Evolutionary conservation across 306 rosid genomes (phyloP).

Genomic region (Dalbergia cochinchinensis): DNA sequence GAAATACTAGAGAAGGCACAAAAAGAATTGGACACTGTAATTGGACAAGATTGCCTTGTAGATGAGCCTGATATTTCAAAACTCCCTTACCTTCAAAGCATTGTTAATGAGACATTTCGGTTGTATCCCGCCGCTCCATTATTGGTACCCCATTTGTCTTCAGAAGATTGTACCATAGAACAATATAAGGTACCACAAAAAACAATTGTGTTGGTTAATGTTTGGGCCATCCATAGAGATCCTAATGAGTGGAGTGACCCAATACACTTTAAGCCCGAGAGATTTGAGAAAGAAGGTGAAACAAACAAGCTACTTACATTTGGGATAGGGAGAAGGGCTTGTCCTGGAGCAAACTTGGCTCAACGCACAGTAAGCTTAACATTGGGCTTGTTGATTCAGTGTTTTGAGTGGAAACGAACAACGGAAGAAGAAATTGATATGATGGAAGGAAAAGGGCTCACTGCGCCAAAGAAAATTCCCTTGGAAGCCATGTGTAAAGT

Average conservation of each 20-base stretch:
- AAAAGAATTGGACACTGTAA: constrained; percentile 46
- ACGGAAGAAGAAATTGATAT: constrained; percentile 50
- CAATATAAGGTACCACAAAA: constrained; percentile 50
- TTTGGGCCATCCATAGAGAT: constrained; percentile 69
- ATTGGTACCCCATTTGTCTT: constrained; percentile 56
- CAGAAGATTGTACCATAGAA: constrained; percentile 50
- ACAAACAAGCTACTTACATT: constrained; percentile 53
- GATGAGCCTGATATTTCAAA: constrained; percentile 54
- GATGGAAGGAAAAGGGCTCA: constrained; percentile 46
- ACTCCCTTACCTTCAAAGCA: constrained; percentile 57
- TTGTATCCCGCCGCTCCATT: constrained; percentile 55
- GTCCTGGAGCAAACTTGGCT: constrained; percentile 57
- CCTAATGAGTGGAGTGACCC: constrained; percentile 57
- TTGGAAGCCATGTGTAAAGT: constrained; percentile 60
- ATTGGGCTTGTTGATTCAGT: constrained; percentile 55
- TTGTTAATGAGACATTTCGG: constrained; percentile 57
- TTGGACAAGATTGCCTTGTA: constrained; percentile 46
- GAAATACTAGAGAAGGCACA: constrained; percentile 49
- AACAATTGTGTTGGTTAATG: constrained; percentile 58
- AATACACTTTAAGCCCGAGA: constrained; percentile 55
- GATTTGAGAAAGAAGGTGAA: constrained; percentile 47
- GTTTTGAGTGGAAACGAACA: constrained; percentile 59
- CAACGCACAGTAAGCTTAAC: constrained; percentile 50
- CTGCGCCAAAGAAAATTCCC: constrained; percentile 46
- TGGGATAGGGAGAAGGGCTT: constrained; percentile 62